Evolutionary conservation across 371 early-diverging fungal genomes (phyloP).

Genomic region (Rhizomucor miehei): DNA sequence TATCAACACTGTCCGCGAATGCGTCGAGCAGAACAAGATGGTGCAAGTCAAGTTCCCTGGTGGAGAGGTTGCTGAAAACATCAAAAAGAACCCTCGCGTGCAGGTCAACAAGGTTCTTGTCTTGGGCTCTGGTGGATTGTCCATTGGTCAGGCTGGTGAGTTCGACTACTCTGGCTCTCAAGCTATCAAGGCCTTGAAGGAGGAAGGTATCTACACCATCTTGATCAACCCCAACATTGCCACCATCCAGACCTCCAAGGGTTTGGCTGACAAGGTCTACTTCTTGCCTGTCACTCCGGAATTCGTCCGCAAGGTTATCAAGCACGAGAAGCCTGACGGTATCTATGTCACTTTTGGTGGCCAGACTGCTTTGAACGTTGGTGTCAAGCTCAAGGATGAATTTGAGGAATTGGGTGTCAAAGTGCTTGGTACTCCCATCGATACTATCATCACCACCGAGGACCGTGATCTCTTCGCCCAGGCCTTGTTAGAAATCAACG

Average conservation of each 20-base stretch:
- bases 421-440: constrained; percentile 92
- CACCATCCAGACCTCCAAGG: constrained; percentile 94
- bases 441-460: constrained; percentile 85
- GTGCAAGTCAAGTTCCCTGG: constrained; percentile 75
- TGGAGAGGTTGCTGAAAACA: constrained; percentile 49
- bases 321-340: constrained; percentile 92
- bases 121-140: constrained; percentile 91
- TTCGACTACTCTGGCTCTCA: constrained; percentile 96
- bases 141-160: constrained; percentile 97
- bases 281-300: constrained; percentile 94
- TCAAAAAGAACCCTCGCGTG: constrained; percentile 47
- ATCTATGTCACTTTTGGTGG: constrained; percentile 94
- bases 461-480: constrained; percentile 94
- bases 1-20: constrained; percentile 72
- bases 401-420: constrained; percentile 76
- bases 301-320: constrained; percentile 83
- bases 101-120: constrained; percentile 88
- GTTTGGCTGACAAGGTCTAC: constrained; percentile 90
- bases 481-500: constrained; percentile 82
- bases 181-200: constrained; percentile 95
- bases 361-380: constrained; percentile 92
- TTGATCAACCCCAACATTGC: constrained; percentile 97
- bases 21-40: constrained; percentile 67
- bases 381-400: constrained; percentile 83
- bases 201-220: constrained; percentile 85